Conservation (phyloP, 1,139 yeast genomes). For the Kodamaea ohmeri region DNA sequence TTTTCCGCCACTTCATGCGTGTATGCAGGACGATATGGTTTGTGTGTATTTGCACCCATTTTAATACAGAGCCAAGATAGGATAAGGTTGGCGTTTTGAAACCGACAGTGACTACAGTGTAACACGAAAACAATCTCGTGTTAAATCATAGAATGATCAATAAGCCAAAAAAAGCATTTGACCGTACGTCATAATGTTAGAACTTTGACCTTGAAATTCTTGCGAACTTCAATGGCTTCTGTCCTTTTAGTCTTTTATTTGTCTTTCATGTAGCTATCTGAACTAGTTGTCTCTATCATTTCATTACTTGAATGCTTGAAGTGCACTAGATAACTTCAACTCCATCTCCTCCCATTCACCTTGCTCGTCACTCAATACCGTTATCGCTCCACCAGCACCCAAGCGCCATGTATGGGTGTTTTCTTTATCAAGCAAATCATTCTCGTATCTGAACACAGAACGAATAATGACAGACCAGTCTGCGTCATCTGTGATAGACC, state of each 20-base stretch:
- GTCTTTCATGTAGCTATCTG: background rate
- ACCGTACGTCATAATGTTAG: no score
- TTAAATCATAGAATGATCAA: no score
- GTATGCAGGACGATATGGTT: constrained; percentile 5
- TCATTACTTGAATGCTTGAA: constrained; percentile 51
- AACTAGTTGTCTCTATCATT: background rate
- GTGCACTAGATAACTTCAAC: constrained; percentile 74
- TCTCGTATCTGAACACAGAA: constrained; percentile 66
- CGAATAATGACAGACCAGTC: constrained; percentile 97
- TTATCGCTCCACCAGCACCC: constrained; percentile 99
- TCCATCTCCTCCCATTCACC: constrained; percentile 95
- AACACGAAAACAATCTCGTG: no score
- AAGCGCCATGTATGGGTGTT: constrained; percentile 60
- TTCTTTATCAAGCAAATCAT: constrained; percentile 41
- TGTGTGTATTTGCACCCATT: constrained; percentile 7
- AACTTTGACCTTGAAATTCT: no score
- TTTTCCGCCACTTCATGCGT: constrained; percentile 7
- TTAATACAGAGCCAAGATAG: background rate
- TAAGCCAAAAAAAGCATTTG: no score
- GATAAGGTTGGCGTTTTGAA: no score
- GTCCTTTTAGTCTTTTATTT: background rate
- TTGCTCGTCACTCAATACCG: constrained; percentile 74
- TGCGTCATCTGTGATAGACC: constrained; percentile 84
- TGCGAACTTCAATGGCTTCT: background rate
- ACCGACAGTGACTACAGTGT: no score